Evolutionary conservation across 208 protist species (phyloP).

Genomic region (Acanthamoeba healyi): DNA sequence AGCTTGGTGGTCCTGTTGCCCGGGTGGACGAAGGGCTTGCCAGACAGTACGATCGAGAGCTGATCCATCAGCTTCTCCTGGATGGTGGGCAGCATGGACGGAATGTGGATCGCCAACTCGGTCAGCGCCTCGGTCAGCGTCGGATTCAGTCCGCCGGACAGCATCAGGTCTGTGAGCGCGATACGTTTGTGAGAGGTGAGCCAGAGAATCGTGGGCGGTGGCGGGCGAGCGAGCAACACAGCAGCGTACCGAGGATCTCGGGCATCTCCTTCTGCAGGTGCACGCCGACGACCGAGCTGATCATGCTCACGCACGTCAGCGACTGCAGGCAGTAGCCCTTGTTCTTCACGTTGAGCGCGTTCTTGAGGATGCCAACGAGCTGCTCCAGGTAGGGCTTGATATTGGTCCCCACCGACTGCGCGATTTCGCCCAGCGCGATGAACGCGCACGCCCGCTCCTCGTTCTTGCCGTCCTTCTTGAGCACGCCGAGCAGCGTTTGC

Average conservation of each 20-base stretch:
- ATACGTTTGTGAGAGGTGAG: no score
- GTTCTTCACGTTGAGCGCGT: constrained; percentile 69
- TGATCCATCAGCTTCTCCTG: constrained; percentile 80
- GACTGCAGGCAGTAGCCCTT: constrained; percentile 79
- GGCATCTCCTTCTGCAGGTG: constrained; percentile 75
- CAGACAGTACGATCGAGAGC: constrained; percentile 44
- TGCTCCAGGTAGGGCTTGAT: constrained; percentile 84
- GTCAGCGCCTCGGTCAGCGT: constrained; percentile 80
- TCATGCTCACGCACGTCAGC: constrained; percentile 87
- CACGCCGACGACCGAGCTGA: constrained; percentile 81
- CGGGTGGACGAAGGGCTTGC: constrained; percentile 55
- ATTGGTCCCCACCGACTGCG: constrained; percentile 77
- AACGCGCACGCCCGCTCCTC: constrained; percentile 82
- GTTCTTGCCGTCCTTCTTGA: constrained; percentile 20
- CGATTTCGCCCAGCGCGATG: constrained; percentile 85
- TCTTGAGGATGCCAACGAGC: constrained; percentile 80
- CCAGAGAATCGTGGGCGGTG: no score
- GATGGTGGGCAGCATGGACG: constrained; percentile 83
- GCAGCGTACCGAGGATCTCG: constrained; percentile 51
- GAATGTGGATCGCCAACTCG: constrained; percentile 84
- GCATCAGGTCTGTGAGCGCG: constrained; percentile 85
- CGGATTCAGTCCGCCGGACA: constrained; percentile 74
- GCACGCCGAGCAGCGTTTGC: constrained; percentile 15
- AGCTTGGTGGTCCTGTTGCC: constrained; percentile 38
- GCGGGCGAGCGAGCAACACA: no score